Evolutionary conservation across 1,284 basidiomycete genomes (phyloP).

Genomic region (Anthracocystis panici-leucophaei): DNA sequence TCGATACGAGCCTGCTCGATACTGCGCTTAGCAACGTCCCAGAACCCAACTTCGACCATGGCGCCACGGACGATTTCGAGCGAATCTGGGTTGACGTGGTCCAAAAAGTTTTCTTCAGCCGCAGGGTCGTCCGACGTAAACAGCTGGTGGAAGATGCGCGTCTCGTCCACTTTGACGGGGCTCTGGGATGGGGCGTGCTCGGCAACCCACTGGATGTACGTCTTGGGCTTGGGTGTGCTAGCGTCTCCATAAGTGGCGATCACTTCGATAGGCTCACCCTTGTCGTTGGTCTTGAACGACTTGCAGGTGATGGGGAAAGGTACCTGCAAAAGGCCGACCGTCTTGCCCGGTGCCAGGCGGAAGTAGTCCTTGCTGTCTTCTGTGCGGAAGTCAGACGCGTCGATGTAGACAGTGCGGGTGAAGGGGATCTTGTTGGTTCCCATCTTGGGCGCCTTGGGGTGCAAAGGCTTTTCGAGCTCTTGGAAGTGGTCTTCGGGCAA

Average conservation of each 20-base stretch:
- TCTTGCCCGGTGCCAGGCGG: conserved; percentile 95
- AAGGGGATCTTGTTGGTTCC: conserved; percentile 87
- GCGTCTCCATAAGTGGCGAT: conserved; percentile 76
- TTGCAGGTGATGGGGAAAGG: conserved; percentile 94
- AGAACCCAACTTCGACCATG: conserved; percentile 90
- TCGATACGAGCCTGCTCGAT: conserved; percentile 79
- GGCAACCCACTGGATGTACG: conserved; percentile 98
- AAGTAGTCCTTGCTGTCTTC: conserved; percentile 96
- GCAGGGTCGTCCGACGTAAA: conserved; percentile 95
- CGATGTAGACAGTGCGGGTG: conserved; percentile 91
- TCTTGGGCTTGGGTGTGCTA: conserved; percentile 82
- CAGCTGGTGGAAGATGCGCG: conserved; percentile 88
- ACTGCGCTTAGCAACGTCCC: conserved; percentile 80
- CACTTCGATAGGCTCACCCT: conserved; percentile 79
- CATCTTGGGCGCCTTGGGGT: conserved; percentile 91
- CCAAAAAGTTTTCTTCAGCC: conserved; percentile 78
- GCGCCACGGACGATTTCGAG: conserved; percentile 83
- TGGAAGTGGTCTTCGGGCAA: conserved; percentile 86
- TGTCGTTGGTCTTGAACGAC: conserved; percentile 80
- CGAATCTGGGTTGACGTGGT: conserved; percentile 83
- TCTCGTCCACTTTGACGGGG: conserved; percentile 87
- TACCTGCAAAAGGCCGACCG: conserved; percentile 95
- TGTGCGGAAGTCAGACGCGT: conserved; percentile 90
- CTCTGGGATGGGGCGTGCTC: conserved; percentile 82
- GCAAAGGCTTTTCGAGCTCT: conserved; percentile 89